A percentile compares a stretch with the other conserved stretches of the same genome.
Conservation (phyloP, 441 rosid genomes). For the Brassica hybrid region DNA sequence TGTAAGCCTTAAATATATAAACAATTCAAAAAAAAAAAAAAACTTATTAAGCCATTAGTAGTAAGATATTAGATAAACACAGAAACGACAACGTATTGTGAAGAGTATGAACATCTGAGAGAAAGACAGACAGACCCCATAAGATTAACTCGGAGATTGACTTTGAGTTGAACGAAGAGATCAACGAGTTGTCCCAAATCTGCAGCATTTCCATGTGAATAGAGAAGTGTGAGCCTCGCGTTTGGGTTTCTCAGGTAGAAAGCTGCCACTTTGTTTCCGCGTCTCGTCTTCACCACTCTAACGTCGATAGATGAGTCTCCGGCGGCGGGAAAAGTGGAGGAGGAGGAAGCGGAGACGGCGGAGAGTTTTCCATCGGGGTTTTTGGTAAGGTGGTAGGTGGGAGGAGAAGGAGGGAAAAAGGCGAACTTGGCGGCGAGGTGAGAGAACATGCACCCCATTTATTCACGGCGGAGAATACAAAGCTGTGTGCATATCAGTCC, state of each 20-base stretch:
- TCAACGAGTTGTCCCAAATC: constrained; percentile 99
- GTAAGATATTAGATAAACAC: not conserved
- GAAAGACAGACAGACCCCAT: constrained; percentile 64
- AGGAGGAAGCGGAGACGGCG: constrained; percentile 65
- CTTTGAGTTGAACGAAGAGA: constrained; percentile 95
- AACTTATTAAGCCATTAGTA: not conserved
- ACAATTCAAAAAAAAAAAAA: constrained; percentile 10
- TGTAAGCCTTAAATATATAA: not conserved
- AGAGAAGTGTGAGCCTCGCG: constrained; percentile 90
- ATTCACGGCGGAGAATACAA: constrained; percentile 36
- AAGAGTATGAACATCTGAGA: constrained; percentile 17
- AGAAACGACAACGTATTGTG: constrained; percentile 32
- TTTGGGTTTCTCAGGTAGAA: constrained; percentile 82
- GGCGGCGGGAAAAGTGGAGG: constrained; percentile 61
- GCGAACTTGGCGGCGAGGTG: constrained; percentile 97
- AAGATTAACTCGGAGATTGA: constrained; percentile 93
- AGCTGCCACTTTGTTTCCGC: constrained; percentile 89
- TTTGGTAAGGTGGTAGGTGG: constrained; percentile 84
- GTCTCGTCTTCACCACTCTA: constrained; percentile 64
- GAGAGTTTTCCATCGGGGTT: constrained; percentile 69
- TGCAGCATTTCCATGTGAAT: constrained; percentile 99
- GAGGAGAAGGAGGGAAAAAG: constrained; percentile 98
- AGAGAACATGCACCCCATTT: constrained; percentile 91
- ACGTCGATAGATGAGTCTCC: constrained; percentile 84
- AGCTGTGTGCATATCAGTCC: constrained; percentile 37